Evolutionary conservation across 371 early-diverging fungal species (phyloP), one percentile per base, ranked within the genome.

Genomic region (Nosema granulosis): DNA sequence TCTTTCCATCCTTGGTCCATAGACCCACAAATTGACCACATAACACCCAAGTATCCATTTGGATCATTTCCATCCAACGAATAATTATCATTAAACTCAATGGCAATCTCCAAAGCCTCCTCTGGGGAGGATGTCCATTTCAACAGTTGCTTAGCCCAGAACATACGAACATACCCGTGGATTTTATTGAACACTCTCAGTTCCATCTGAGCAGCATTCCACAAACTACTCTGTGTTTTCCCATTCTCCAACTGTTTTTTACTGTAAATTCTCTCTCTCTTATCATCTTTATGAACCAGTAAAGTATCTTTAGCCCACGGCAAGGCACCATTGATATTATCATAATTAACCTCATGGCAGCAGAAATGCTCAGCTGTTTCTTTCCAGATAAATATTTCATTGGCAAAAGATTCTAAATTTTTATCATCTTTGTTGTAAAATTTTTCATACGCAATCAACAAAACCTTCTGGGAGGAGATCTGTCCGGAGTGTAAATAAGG

Each of bases 191-290:
- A 29, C 3, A 18, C 24, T 0, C 58, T 35, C 32, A 78, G 26
- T 63, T 78, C 50, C 24, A 50, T 78, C 34, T 73, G 67, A 0
- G 68, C 78, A 32, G 78, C 78, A 62, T 78, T 78, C 78, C 78
- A 78, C 0, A 62, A 32, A 11, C 26, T 13, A 74, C 71, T 68
- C 0, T 37, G 1, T 28, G 78, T 78, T 49, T 51, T 37, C 18
- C 56, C 72, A 0, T 51, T 18, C 49, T 74, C 68, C 20, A 78
- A 58, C 1, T 67, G 12, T 43, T 73, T 32, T 3, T 66, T 18
- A 3, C 26, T 68, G 51, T 73, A 78, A 20, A 70, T 67, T 26
- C 68, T 18, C 16, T 54, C 28, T 35, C 78, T 49, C 49, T 66
- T 52, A 52, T 78, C 78, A 22, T 59, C 28, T 3, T 24, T 0